Percentiles rank a stretch among this genome's conserved stretches.
Evolutionary conservation across 2,329 filamentous ascomycete species (phyloP).

Genomic region (Ophiostoma perfectum): DNA sequence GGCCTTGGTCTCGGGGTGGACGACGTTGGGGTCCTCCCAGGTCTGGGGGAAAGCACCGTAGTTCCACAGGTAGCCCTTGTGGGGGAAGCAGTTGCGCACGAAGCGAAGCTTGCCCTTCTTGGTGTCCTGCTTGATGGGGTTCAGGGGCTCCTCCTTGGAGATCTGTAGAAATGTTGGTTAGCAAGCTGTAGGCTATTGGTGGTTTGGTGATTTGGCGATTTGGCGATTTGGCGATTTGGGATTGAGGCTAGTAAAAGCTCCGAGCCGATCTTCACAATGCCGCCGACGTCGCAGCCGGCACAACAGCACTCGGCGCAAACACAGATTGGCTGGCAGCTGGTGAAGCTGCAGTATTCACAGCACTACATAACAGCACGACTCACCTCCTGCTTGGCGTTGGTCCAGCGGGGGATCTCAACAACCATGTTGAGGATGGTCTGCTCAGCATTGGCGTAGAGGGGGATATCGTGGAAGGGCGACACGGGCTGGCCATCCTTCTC

Average conservation of each 20-base stretch:
- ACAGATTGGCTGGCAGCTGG: no score
- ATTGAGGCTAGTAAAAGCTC: background rate
- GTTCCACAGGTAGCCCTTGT: slow-evolving; percentile 99
- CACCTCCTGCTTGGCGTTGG: slow-evolving; percentile 99
- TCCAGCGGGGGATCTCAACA: slow-evolving; percentile 99
- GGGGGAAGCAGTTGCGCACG: slow-evolving; percentile 99
- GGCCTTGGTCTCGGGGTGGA: slow-evolving; percentile 98
- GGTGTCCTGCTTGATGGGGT: slow-evolving; percentile 98
- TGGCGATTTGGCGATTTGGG: background rate
- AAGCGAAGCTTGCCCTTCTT: slow-evolving; percentile 99
- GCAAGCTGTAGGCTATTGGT: background rate
- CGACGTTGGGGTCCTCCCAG: slow-evolving; percentile 95
- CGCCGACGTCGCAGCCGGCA: background rate
- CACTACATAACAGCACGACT: slow-evolving; percentile 33
- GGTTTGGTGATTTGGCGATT: background rate
- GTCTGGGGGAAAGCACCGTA: slow-evolving; percentile 99
- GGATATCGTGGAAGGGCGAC: slow-evolving; percentile 97
- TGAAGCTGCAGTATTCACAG: background rate
- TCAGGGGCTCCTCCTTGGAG: slow-evolving; percentile 96
- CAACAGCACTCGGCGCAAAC: background rate
- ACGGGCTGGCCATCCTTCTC: slow-evolving; percentile 94
- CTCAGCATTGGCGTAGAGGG: slow-evolving; percentile 93
- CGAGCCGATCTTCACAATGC: background rate
- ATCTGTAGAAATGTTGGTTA: slow-evolving; percentile 54
- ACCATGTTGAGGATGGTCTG: slow-evolving; percentile 98